Percentiles rank a stretch among this genome's conserved stretches.
These are phyloP conservation scores for Metschnikowia lachancei DNA, from an alignment of 805 yeast species.

Conservation along the genomic window DNA sequence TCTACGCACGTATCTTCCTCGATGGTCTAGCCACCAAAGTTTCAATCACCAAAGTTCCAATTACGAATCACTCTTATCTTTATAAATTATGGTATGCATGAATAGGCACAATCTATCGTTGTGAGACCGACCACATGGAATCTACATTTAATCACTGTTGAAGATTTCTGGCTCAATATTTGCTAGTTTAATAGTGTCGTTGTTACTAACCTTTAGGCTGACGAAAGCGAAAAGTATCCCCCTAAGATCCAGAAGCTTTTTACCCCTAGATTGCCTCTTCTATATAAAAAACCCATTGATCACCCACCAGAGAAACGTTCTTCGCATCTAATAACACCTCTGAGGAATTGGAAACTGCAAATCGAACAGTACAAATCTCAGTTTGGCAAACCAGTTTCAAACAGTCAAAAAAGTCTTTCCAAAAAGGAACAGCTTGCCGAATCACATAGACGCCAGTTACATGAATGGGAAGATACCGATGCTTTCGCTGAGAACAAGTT, in stretches of 20 bases:
- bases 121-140: too few species aligned
- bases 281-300: conserved; percentile 49
- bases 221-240: conserved; percentile 34
- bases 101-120: background rate
- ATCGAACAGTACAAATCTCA: conserved; percentile 30
- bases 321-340: conserved; percentile 47
- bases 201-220: conserved; percentile 18
- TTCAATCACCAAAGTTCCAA: background rate
- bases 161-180: too few species aligned
- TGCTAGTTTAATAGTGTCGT: too few species aligned
- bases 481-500: conserved; percentile 17
- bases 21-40: too few species aligned
- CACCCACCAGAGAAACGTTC: conserved; percentile 46
- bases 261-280: conserved; percentile 56
- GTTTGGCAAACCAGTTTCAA: background rate
- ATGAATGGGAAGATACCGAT: conserved; percentile 21
- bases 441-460: conserved; percentile 18
- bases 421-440: conserved; percentile 10
- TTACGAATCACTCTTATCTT: background rate
- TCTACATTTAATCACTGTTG: too few species aligned
- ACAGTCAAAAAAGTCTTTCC: background rate
- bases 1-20: background rate
- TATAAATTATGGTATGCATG: background rate
- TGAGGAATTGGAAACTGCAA: conserved; percentile 33
- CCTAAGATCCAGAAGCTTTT: conserved; percentile 50